Evolutionary conservation across 306 rosid genomes (phyloP).

Genomic region (Ceratonia siliqua): DNA sequence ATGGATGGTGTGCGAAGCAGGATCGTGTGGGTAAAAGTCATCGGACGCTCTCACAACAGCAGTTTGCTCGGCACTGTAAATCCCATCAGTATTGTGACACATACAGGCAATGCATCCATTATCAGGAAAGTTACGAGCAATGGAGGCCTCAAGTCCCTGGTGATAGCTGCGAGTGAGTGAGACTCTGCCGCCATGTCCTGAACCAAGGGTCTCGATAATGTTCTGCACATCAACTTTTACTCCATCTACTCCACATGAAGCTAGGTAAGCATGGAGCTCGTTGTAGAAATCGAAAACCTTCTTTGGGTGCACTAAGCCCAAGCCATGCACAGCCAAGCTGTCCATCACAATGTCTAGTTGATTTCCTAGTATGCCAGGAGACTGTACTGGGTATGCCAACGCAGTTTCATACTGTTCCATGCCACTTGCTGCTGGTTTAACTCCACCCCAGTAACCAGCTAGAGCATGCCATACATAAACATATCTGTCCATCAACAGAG

Average conservation of each 20-base stretch:
- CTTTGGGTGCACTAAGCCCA: slow-evolving; percentile 90
- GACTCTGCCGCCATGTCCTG: slow-evolving; percentile 94
- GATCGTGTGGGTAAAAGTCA: slow-evolving; percentile 90
- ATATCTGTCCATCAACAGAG: slow-evolving; percentile 46
- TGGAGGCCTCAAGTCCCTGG: slow-evolving; percentile 88
- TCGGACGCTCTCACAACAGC: slow-evolving; percentile 91
- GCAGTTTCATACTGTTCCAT: slow-evolving; percentile 91
- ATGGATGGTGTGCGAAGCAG: slow-evolving; percentile 95
- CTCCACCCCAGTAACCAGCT: slow-evolving; percentile 99
- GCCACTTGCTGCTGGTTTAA: slow-evolving; percentile 82
- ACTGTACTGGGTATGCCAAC: slow-evolving; percentile 84
- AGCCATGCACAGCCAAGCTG: slow-evolving; percentile 87
- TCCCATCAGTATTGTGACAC: slow-evolving; percentile 96
- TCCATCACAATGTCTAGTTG: slow-evolving; percentile 95
- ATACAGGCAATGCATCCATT: slow-evolving; percentile 96
- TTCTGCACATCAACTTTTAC: slow-evolving; percentile 98
- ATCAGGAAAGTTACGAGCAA: slow-evolving; percentile 80
- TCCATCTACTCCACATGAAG: slow-evolving; percentile 95
- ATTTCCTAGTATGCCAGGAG: slow-evolving; percentile 84
- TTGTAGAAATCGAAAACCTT: slow-evolving; percentile 88
- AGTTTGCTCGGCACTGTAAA: slow-evolving; percentile 89
- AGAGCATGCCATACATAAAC: slow-evolving; percentile 98
- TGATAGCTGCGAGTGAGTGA: slow-evolving; percentile 81
- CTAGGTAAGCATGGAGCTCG: slow-evolving; percentile 91
- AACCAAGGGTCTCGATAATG: slow-evolving; percentile 92